Base-by-base conservation (phyloP, 371 early-diverging fungal species). In the Mucor ambiguus region DNA sequence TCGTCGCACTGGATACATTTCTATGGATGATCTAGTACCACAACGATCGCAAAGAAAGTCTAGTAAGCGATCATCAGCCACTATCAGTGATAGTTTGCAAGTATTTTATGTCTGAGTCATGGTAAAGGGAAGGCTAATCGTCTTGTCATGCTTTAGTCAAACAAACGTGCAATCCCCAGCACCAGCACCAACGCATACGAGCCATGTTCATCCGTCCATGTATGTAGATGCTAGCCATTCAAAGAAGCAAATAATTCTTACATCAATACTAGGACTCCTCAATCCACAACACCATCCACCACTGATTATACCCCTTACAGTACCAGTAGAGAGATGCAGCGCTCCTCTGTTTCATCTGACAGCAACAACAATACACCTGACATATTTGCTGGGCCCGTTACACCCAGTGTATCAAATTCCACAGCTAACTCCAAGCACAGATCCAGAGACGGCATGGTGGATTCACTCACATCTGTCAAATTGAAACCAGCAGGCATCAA, bases 401-500 rank as follows among this genome's bases (percentile, higher is more conserved):
- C 52, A 10, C 33, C 56, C 30, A 56, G 1, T 9, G 4, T 44
- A 12, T 30, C 58, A 12, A 22, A 16, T 4, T 22, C 24, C 0
- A 35, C 37, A 1, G 14, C 52, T 12, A 52, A 52, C 28, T 52
- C 52, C 28, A 41, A 22, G 29, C 38, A 35, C 7, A 20, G 48
- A 3, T 49, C 60, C 22, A 41, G 60, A 54, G 56, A 67, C 24
- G 33, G 56, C 22, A 56, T 61, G 1, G 20, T 35, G 0, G 56
- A 58, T 10, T 28, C 60, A 3, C 29, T 59, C 0, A 20, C 44
- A 11, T 60, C 63, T 29, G 67, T 73, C 4, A 71, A 74, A 46
- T 44, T 57, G 30, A 52, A 64, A 26, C 57, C 67, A 20, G 58
- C 32, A 4, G 16, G 41, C 5, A 30, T 37, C 5, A 55, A 54